These are phyloP conservation scores for Aureobasidium melanogenum DNA, from an alignment of 2,329 filamentous ascomycete species.

Conservation along the genomic window DNA sequence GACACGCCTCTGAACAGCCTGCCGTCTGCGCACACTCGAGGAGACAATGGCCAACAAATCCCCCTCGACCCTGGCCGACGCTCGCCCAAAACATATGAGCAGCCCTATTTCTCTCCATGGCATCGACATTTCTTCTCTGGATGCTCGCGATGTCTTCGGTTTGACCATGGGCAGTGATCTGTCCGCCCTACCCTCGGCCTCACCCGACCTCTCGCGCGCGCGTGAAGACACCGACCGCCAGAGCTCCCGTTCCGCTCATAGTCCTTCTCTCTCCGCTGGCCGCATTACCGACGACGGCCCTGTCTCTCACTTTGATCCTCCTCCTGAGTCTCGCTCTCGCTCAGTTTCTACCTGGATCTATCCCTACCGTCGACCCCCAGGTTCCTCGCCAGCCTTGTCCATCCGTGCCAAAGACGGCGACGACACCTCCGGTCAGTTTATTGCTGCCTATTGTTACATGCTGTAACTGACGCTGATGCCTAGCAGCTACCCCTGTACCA, in stretches of 20 bases:
- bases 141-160: slow-evolving; percentile 18
- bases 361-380: slow-evolving; percentile 26
- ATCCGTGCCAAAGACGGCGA: slow-evolving; percentile 8
- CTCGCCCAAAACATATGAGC: slow-evolving; percentile 14
- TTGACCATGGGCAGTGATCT: slow-evolving; percentile 18
- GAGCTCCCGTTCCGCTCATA: slow-evolving; percentile 14
- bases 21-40: background rate
- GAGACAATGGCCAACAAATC: slow-evolving; percentile 4
- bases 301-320: slow-evolving; percentile 10
- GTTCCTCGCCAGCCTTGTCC: slow-evolving; percentile 36
- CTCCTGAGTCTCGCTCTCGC: background rate
- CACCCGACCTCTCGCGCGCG: slow-evolving; percentile 16
- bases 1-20: background rate
- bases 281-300: slow-evolving; percentile 11
- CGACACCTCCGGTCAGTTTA: background rate
- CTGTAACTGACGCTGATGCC: background rate
- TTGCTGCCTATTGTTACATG: background rate
- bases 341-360: slow-evolving; percentile 8
- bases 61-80: background rate
- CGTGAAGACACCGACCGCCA: slow-evolving; percentile 9
- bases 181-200: slow-evolving; percentile 22
- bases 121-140: slow-evolving; percentile 29
- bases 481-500: background rate
- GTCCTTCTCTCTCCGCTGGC: slow-evolving; percentile 15
- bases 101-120: slow-evolving; percentile 28